Base-by-base conservation (phyloP, 768 basidiomycete genomes). In the Kwoniella newhampshirensis region DNA sequence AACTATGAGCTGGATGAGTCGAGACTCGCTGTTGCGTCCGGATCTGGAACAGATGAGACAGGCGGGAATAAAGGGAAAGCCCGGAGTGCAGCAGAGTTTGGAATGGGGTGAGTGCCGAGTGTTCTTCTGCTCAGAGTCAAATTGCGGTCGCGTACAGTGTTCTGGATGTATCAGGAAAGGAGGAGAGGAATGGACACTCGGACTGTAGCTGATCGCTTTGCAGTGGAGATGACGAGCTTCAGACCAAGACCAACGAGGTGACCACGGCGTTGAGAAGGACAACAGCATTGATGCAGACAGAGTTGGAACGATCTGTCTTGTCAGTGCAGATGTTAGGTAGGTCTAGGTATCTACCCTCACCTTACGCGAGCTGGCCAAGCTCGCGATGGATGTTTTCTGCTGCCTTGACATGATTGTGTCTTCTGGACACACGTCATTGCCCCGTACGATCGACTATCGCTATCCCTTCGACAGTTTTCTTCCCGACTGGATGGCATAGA, bases 261-360 rank as follows among this genome's bases (percentile, higher is more conserved):
- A 97, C 93, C 1, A 87, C 88, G 20, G 85, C 89, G 3, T 80
- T 98, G 8, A 85, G 89, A 44, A 83, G 92, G 32, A 97, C 93
- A 3, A 82, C 91, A 35, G 81, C 79, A 12, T 78, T 91, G 3
- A 90, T 99, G 89, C 90, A 94, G 77, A 84, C 83, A 37, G 96
- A 98, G 69, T 84, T 99, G 2, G 89, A 97, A 68, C 84, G 85
- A 21, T 92, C 89, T 0, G 89, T 93, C 5, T 81, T 94, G 46
- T 85, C 89, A 2, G 81, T 81, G 4, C 92, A 99, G 71, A 84
- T 93, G 73, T 83, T 98, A 35, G 88, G 90, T 88, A 67, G 40
- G 80, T 35, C 30, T 8, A n/a, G 35, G 20, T n/a, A 6, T 27
- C 11, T n/a, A 11, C 17, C n/a, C 13, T n/a, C 9, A 26, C 18